Evolutionary conservation across 129 eudicot genomes (phyloP).

Genomic region (Centaurea solstitialis): DNA sequence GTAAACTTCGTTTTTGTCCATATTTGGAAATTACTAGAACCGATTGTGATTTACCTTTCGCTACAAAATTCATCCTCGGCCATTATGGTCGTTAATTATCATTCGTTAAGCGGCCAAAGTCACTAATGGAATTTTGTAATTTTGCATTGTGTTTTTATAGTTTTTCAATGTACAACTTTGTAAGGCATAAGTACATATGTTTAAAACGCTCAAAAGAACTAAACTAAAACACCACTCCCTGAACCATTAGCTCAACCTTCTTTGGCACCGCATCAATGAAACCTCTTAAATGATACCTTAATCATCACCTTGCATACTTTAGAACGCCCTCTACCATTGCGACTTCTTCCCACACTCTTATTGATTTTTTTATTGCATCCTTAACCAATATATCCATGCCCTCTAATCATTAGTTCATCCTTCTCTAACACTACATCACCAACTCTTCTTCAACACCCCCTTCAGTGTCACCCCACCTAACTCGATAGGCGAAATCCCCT

Average conservation of each 20-base stretch:
- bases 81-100: neutral
- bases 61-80: neutral
- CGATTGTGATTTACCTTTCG: neutral
- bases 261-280: neutral
- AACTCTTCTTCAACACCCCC: neutral
- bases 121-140: neutral
- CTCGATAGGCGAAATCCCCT: neutral
- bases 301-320: neutral
- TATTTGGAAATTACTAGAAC: neutral
- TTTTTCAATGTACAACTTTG: neutral
- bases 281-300: neutral
- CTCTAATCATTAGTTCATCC: neutral
- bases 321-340: neutral
- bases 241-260: neutral
- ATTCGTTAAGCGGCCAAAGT: neutral
- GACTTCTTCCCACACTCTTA: neutral
- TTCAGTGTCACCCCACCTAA: neutral
- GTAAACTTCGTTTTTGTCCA: neutral
- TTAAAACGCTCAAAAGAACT: neutral
- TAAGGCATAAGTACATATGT: neutral
- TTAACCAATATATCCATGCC: neutral
- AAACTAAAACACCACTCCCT: neutral
- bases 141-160: neutral
- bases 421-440: neutral
- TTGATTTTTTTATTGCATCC: neutral